Evolutionary conservation across 108 stramenopile species (phyloP).

Genomic region (Pseudonitzschia pungens): DNA sequence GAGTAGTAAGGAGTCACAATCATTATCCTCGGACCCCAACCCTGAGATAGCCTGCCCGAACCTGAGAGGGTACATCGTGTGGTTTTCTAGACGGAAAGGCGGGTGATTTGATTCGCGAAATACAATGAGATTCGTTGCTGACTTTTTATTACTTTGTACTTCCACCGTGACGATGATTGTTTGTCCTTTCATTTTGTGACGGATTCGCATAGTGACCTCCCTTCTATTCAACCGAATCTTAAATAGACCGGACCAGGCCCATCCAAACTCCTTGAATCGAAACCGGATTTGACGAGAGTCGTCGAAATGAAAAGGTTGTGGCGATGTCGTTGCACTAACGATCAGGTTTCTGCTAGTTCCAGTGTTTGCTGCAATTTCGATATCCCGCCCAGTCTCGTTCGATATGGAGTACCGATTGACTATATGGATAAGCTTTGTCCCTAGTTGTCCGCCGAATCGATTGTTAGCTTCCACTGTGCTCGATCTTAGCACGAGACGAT

Average conservation of each 20-base stretch:
- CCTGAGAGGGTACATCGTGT: slow-evolving; percentile 51
- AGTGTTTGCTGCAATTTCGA: slow-evolving; percentile 49
- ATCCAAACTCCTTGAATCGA: slow-evolving; percentile 67
- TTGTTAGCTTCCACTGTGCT: slow-evolving; percentile 46
- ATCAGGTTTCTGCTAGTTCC: slow-evolving; percentile 21
- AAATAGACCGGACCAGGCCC: slow-evolving; percentile 59
- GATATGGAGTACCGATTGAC: slow-evolving; percentile 55
- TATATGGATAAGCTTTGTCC: slow-evolving; percentile 55
- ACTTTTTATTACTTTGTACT: slow-evolving; percentile 27
- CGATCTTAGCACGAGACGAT: slow-evolving; percentile 49
- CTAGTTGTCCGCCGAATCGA: slow-evolving; percentile 48
- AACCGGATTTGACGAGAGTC: slow-evolving; percentile 53
- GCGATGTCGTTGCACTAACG: slow-evolving; percentile 28
- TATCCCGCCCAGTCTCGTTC: slow-evolving; percentile 57
- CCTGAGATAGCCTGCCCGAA: slow-evolving; percentile 42
- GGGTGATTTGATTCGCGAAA: slow-evolving; percentile 48
- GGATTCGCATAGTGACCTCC: slow-evolving; percentile 57
- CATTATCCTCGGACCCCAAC: slow-evolving; percentile 19
- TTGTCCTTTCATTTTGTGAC: slow-evolving; percentile 55
- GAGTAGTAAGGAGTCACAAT: slow-evolving; percentile 46
- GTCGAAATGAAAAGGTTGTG: slow-evolving; percentile 65
- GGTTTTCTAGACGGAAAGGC: slow-evolving; percentile 69
- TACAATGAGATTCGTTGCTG: slow-evolving; percentile 38
- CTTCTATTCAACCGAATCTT: slow-evolving; percentile 41
- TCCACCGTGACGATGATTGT: slow-evolving; percentile 52